Conservation (phyloP, 441 rosid genomes). For the Pelargonium myrrhifolium region DNA sequence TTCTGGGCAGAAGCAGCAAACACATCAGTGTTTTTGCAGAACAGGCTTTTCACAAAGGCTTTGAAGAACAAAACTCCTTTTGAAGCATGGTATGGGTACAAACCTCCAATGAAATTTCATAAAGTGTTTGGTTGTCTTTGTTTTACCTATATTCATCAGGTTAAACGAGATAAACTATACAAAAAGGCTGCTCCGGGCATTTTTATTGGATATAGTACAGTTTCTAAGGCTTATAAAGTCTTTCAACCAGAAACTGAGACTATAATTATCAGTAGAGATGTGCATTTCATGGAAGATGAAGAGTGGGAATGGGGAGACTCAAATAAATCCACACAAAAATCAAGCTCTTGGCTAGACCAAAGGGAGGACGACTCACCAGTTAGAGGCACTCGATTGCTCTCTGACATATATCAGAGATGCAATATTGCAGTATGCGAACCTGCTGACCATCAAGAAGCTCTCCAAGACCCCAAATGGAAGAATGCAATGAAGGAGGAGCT, state of each 20-base stretch:
- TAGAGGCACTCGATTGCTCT: not conserved
- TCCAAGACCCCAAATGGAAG: not conserved
- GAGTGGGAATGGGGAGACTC: not conserved
- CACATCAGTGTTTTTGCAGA: conserved; percentile 1
- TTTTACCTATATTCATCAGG: not conserved
- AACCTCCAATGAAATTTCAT: no score
- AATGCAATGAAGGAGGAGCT: conserved; percentile 1
- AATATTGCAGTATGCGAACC: not conserved
- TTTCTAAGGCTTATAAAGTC: conserved; percentile 7
- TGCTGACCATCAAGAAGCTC: not conserved
- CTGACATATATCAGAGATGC: not conserved
- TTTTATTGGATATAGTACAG: conserved; percentile 6
- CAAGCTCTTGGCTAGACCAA: no score
- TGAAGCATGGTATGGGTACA: conserved; percentile 12
- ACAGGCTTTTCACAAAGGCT: conserved; percentile 6
- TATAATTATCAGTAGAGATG: conserved; percentile 3
- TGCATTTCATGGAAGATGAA: not conserved
- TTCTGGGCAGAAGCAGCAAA: conserved; percentile 12
- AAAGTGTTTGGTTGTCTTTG: conserved; percentile 17
- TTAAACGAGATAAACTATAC: conserved; percentile 10
- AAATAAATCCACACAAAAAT: no score
- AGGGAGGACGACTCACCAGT: no score
- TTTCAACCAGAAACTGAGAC: not conserved
- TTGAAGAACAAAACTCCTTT: conserved; percentile 8
- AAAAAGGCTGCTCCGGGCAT: not conserved